Conservation (phyloP, 2,329 filamentous ascomycete species). For the Calonectria pseudoturangicola region DNA sequence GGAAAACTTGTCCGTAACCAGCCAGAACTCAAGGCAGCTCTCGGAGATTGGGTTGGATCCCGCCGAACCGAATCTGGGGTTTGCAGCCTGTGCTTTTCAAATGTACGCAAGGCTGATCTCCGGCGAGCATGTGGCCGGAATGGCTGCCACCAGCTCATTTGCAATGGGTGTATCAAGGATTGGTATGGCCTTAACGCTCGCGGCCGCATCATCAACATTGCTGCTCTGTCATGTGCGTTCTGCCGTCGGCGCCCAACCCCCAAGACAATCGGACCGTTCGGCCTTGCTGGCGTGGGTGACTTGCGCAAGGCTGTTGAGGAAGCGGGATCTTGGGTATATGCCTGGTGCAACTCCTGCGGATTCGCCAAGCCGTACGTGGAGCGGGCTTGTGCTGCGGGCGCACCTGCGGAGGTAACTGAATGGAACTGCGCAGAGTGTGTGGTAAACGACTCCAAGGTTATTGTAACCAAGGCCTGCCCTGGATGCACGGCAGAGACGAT, state of each 20-base stretch:
- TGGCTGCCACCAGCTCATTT: constrained; percentile 67
- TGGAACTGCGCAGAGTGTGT: constrained; percentile 67
- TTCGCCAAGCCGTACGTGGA: constrained; percentile 64
- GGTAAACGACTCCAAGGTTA: background rate
- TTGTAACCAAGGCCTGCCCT: constrained; percentile 58
- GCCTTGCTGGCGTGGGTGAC: constrained; percentile 62
- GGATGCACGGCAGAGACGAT: constrained; percentile 61
- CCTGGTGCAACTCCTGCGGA: constrained; percentile 67
- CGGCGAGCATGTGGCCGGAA: constrained; percentile 66
- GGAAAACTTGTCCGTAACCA: constrained; percentile 67
- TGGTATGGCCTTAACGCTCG: constrained; percentile 69
- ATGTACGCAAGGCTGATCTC: constrained; percentile 60
- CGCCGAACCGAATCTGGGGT: constrained; percentile 61
- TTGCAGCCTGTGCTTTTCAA: constrained; percentile 68
- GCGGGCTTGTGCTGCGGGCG: constrained; percentile 65
- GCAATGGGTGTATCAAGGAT: constrained; percentile 60
- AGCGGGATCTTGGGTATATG: constrained; percentile 66
- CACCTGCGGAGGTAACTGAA: constrained; percentile 58
- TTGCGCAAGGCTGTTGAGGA: constrained; percentile 63
- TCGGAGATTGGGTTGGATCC: constrained; percentile 61
- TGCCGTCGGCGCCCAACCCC: constrained; percentile 66
- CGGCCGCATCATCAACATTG: constrained; percentile 67
- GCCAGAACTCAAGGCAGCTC: constrained; percentile 56
- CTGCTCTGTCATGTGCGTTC: constrained; percentile 70
- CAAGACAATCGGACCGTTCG: constrained; percentile 60